phyloP scores from a whole-genome alignment of 495 filamentous ascomycete genomes.

The Penicillium diatomitis region DNA sequence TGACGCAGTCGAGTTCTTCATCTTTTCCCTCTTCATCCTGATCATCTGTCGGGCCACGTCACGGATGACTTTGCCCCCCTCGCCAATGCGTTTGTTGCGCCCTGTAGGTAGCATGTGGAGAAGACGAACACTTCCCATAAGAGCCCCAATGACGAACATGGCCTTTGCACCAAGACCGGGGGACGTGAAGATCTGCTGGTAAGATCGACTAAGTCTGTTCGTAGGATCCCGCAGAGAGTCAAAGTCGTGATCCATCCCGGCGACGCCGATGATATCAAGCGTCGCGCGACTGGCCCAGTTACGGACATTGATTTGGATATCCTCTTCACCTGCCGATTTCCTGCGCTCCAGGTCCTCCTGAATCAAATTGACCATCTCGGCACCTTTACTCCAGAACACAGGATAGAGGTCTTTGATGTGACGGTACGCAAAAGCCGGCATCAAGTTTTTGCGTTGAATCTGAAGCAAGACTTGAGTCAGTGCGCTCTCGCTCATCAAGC shows the following conservation, averaged over 20 bases:
- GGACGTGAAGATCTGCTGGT: constrained; percentile 38
- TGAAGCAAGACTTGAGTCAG: constrained; percentile 3
- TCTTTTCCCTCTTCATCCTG: constrained; percentile 52
- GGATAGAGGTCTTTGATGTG: constrained; percentile 84
- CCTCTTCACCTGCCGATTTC: constrained; percentile 12
- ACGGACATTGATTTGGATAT: constrained; percentile 46
- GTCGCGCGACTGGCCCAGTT: constrained; percentile 64
- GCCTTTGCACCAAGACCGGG: constrained; percentile 13
- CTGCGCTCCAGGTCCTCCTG: constrained; percentile 21
- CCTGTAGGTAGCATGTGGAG: constrained; percentile 49
- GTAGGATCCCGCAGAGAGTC: constrained; percentile 54
- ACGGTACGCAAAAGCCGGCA: constrained; percentile 77
- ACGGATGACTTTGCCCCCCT: constrained; percentile 50
- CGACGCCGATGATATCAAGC: constrained; percentile 81
- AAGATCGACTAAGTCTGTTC: constrained; percentile 55
- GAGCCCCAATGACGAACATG: constrained; percentile 33
- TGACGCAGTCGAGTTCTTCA: constrained; percentile 31
- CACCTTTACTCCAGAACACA: constrained; percentile 68
- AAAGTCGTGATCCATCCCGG: constrained; percentile 81
- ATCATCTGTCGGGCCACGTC: constrained; percentile 57
- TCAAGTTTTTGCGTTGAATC: constrained; percentile 65
- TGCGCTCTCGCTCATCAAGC: not conserved
- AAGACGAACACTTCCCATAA: constrained; percentile 25
- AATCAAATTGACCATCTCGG: constrained; percentile 37
- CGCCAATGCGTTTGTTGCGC: constrained; percentile 52